Conservation (phyloP, 1,284 basidiomycete genomes). For the Vanrija humicola region DNA sequence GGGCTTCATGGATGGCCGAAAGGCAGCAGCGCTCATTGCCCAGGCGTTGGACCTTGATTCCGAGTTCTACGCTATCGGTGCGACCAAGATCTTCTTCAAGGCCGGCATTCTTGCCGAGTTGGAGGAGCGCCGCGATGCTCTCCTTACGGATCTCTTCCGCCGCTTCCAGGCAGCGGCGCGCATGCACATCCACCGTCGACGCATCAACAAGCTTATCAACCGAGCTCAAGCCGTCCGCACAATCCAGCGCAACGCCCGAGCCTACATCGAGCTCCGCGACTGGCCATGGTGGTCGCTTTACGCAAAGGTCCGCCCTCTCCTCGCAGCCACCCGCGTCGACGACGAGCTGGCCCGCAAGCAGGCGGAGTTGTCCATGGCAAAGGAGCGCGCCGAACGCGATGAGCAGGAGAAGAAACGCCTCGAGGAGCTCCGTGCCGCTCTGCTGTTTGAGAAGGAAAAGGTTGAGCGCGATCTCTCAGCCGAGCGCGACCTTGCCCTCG, state of each 20-base stretch:
- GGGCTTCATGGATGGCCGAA: slow-evolving; percentile 95
- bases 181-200: slow-evolving; percentile 79
- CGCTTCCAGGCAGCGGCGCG: slow-evolving; percentile 79
- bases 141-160: slow-evolving; percentile 86
- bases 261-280: slow-evolving; percentile 82
- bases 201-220: slow-evolving; percentile 93
- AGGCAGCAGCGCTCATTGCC: slow-evolving; percentile 91
- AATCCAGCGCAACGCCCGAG: slow-evolving; percentile 88
- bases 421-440: slow-evolving; percentile 69
- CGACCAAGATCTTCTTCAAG: slow-evolving; percentile 99
- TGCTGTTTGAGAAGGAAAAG: slow-evolving; percentile 75
- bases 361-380: slow-evolving; percentile 72
- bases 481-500: slow-evolving; percentile 72
- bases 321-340: slow-evolving; percentile 88
- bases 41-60: slow-evolving; percentile 83
- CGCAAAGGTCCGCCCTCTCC: slow-evolving; percentile 86
- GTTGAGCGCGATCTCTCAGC: slow-evolving; percentile 77
- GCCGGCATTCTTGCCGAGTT: slow-evolving; percentile 97
- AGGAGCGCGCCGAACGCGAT: slow-evolving; percentile 81
- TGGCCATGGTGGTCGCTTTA: slow-evolving; percentile 99
- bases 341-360: slow-evolving; percentile 88
- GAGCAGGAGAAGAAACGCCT: slow-evolving; percentile 71
- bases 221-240: slow-evolving; percentile 85
- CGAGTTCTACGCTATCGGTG: slow-evolving; percentile 82
- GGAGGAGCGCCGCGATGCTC: slow-evolving; percentile 83